These are phyloP conservation scores for Daphne laureola DNA, from an alignment of 441 rosid species.

Conservation along the genomic window DNA sequence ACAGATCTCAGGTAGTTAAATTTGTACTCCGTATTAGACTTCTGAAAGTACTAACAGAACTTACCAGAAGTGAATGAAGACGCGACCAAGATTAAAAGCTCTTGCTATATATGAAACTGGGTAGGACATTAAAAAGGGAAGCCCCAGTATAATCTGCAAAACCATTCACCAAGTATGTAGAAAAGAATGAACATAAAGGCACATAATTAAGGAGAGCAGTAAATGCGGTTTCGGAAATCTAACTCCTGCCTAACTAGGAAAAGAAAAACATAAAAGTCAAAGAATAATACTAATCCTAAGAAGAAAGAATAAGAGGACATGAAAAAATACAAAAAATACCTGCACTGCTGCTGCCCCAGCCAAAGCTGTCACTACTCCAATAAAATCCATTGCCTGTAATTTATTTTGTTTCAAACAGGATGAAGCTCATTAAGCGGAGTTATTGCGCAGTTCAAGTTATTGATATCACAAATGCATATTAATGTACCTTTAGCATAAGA, in stretches of 20 bases:
- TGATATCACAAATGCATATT: constrained; percentile 6
- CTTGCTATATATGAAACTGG: constrained; percentile 63
- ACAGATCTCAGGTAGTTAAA: background rate
- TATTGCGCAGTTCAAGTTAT: constrained; percentile 7
- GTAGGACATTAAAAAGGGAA: constrained; percentile 61
- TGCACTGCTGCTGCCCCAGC: constrained; percentile 86
- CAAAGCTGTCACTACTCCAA: constrained; percentile 67
- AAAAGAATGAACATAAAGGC: constrained; percentile 27
- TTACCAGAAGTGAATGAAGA: constrained; percentile 94
- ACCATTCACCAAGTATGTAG: constrained; percentile 25
- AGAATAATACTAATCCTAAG: background rate
- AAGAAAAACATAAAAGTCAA: background rate
- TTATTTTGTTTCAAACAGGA: constrained; percentile 16
- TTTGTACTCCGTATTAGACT: background rate
- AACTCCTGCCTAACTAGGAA: constrained; percentile 20
- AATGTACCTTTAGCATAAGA: constrained; percentile 66
- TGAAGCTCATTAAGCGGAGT: constrained; percentile 9
- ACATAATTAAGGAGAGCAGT: constrained; percentile 15
- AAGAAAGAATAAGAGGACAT: constrained; percentile 4
- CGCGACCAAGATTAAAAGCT: constrained; percentile 95
- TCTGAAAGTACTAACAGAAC: background rate
- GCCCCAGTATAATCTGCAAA: constrained; percentile 83
- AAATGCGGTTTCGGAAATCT: constrained; percentile 24
- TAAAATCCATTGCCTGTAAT: constrained; percentile 58
- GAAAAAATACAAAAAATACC: constrained; percentile 37